Base-by-base conservation (phyloP, 164 flowering plant genomes). In the Nelumbo lutea region DNA sequence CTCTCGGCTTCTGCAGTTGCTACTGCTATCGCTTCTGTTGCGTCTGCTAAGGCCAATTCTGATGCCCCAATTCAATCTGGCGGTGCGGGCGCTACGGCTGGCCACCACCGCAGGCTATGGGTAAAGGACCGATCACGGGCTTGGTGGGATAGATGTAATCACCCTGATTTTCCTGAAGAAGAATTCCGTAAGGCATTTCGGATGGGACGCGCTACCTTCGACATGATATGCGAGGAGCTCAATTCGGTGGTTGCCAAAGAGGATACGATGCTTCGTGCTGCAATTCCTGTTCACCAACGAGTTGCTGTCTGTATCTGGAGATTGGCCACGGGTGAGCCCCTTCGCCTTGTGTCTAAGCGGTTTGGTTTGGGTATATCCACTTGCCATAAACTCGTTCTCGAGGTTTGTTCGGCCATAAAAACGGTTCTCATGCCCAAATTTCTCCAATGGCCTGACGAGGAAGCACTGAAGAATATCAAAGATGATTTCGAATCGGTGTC, bases 271-370 rank as follows among this genome's bases (percentile, higher is more conserved):
- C 89, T 91, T 1, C 88, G 97, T 0, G 83, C 86, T n/a, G 95
- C 97, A 6, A 89, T 90, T 58, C 97, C 97, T 3, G 94, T 87
- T 42, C 88, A 81, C 10, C 93, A 90, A 46, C 80, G 97, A 38
- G 94, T 91, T 0, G 97, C 95, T 0, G 97, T 88, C n/a, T 91
- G 97, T 67, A 76, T 91, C 2, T 91, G 91, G 91, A 68, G 97
- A 63, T 72, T 89, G 52, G 97, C 97, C 40, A 88, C 97, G 6
- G 95, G 97, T 27, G 91, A 89, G 78, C 91, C 97, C 3, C 86
- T 91, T 14, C 79, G 97, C 6, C 80, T 84, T 1, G 95, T 91
- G 1, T 89, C 93, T 27, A 88, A 86, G 74, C 76, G 86, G 15
- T 91, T 91, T 68, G 97, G 97, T 0, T 73, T 91, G 60, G 97